Evolutionary conservation across 495 filamentous ascomycete genomes (phyloP), one percentile per base, ranked within the genome.

Genomic region (Tuber microsphaerosporum): DNA sequence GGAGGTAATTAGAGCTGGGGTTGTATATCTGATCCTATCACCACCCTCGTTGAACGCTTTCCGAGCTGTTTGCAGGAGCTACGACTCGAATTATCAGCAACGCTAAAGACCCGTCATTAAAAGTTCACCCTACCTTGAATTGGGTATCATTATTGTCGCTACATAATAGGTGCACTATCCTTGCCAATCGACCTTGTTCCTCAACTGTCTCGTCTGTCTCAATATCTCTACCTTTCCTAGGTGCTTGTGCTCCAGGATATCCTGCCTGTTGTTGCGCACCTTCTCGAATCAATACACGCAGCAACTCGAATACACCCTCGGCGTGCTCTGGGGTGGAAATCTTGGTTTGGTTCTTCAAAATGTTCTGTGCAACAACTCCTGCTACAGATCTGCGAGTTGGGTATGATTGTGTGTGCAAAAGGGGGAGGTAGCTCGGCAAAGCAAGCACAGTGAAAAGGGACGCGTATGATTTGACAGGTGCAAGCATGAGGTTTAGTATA

Each of bases 171-270:
- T 99, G 96, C 34, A 97, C 89, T 74, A 99, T 88, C 81, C 96
- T 88, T 65, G 96, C 95, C 71, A 99, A 86, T 91, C 93, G 97
- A 48, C 95, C 95, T 87, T 99, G 95, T 84, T 98, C 95, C 84
- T 97, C 94, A 76, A 98, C 89, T 0, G 94, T 97, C 84, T 99
- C 95, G 61, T 98, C 96, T 1, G 96, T 97, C 82, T 90, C 89
- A 43, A 89, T 70, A 9, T 87, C 86, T 78, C 96, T 91, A 75
- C 85, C 91, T 82, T 88, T 91, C 84, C 85, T 85, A 73, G 90
- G 88, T 2, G 88, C 82, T 71, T 92, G 90, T 42, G 90, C 88
- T 9, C 93, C 93, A 17, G 93, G 92, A 81, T 97, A 97, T 41
- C 93, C 92, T 68, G 88, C 87, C 22, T 92, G 90, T 74, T 94